These are phyloP conservation scores for Russula abietina DNA, from an alignment of 768 basidiomycete species.

Conservation along the genomic window DNA sequence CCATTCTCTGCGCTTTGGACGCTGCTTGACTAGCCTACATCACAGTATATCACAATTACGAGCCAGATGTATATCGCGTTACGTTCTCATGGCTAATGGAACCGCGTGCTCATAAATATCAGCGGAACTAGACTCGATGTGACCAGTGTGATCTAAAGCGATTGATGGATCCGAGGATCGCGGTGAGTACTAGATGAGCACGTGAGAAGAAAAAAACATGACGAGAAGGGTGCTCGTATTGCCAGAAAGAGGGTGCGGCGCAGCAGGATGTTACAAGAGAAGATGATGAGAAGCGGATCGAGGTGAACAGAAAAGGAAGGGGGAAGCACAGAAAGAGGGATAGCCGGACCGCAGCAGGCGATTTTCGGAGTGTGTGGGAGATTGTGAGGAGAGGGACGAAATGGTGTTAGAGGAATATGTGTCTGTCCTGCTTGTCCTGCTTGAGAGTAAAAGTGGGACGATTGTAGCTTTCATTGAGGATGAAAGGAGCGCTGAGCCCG, in stretches of 20 bases:
- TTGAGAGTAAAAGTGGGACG: background rate
- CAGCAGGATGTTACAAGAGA: background rate
- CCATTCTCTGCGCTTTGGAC: constrained; percentile 3
- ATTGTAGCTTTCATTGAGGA: constrained; percentile 1
- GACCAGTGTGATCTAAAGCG: background rate
- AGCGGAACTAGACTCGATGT: background rate
- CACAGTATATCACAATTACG: constrained; percentile 4
- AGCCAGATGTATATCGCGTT: constrained; percentile 6
- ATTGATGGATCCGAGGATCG: constrained; percentile 12
- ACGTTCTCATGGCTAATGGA: background rate
- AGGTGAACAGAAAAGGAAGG: constrained; percentile 9
- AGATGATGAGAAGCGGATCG: constrained; percentile 7
- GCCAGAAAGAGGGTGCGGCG: background rate
- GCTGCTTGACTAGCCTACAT: constrained; percentile 2
- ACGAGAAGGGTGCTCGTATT: background rate
- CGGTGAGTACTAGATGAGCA: background rate
- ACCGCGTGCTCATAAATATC: constrained; percentile 1
- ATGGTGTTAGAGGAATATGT: no score
- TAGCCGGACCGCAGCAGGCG: constrained; percentile 4
- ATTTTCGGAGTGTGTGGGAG: constrained; percentile 15
- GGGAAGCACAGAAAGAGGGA: constrained; percentile 6
- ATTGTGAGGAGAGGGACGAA: constrained; percentile 11
- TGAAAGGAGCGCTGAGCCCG: constrained; percentile 20
- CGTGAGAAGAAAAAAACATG: background rate
- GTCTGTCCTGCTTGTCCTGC: background rate